phyloP scores from a whole-genome alignment of 768 basidiomycete species.

The Agrocybe pediades region DNA sequence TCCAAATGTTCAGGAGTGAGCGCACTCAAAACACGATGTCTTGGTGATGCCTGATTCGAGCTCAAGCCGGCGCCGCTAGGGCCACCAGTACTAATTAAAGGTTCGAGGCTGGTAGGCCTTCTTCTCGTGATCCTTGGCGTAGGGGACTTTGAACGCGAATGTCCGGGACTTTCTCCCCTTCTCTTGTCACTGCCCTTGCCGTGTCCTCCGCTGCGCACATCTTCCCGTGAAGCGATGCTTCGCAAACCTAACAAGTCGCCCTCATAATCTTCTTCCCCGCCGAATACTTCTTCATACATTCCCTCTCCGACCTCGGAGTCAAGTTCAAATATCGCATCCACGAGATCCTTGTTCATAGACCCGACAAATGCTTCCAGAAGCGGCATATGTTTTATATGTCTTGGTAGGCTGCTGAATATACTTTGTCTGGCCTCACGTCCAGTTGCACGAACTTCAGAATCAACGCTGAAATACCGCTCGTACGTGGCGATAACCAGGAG shows the following conservation, averaged over 20 bases:
- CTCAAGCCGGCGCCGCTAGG: neutral
- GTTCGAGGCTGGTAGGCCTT: slow-evolving; percentile 22
- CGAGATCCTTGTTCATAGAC: neutral
- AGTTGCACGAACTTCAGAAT: slow-evolving; percentile 50
- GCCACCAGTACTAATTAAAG: neutral
- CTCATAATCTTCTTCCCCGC: slow-evolving; percentile 53
- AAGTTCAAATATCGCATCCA: neutral
- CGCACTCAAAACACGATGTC: slow-evolving; percentile 15
- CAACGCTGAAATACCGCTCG: slow-evolving; percentile 68
- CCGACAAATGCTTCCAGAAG: slow-evolving; percentile 79
- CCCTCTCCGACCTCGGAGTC: slow-evolving; percentile 48
- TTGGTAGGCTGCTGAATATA: slow-evolving; percentile 66
- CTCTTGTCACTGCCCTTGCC: slow-evolving; percentile 3
- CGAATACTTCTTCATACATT: slow-evolving; percentile 82
- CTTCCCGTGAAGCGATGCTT: slow-evolving; percentile 41
- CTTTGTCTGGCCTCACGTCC: slow-evolving; percentile 54
- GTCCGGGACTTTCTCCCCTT: neutral
- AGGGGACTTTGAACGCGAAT: slow-evolving; percentile 14
- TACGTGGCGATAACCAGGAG: slow-evolving; percentile 77
- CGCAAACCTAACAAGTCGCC: slow-evolving; percentile 40
- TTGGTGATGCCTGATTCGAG: slow-evolving; percentile 23
- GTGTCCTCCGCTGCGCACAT: slow-evolving; percentile 19
- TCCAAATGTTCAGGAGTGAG: slow-evolving; percentile 18
- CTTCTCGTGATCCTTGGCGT: slow-evolving; percentile 25
- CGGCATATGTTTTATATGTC: slow-evolving; percentile 72